phyloP scores from a whole-genome alignment of 306 rosid species.

The Senna siamea region DNA sequence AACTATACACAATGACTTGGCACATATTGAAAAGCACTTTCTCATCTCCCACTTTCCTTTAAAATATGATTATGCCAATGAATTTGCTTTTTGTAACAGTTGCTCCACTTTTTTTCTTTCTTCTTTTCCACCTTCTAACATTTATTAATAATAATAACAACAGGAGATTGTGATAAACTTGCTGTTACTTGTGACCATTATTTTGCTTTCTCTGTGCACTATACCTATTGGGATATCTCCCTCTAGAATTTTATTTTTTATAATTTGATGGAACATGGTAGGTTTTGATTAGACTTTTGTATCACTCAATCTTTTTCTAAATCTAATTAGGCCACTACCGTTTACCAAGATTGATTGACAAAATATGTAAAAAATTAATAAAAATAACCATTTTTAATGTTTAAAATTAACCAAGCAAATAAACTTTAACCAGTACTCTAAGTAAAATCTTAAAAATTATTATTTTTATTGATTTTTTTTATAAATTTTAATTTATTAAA shows the following conservation, averaged over 20 bases:
- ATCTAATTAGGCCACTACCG: constrained; percentile 21
- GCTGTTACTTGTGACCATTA: constrained; percentile 13
- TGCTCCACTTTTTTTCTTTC: constrained; percentile 45
- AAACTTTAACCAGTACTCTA: too few species aligned
- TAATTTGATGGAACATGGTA: constrained; percentile 30
- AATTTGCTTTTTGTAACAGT: constrained; percentile 48
- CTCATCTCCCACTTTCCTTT: constrained; percentile 55
- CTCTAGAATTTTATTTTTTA: too few species aligned
- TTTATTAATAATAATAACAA: neutral
- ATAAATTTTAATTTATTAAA: too few species aligned
- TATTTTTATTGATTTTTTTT: too few species aligned
- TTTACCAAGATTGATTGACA: too few species aligned
- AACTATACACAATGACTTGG: constrained; percentile 39
- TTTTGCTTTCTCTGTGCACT: constrained; percentile 23
- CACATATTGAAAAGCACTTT: constrained; percentile 49
- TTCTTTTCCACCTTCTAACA: constrained; percentile 35
- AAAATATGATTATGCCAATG: constrained; percentile 59
- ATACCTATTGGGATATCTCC: too few species aligned
- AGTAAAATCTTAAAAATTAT: too few species aligned
- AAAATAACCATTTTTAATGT: too few species aligned
- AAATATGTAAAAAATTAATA: too few species aligned
- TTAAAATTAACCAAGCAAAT: too few species aligned
- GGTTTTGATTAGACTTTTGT: constrained; percentile 43
- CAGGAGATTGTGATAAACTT: constrained; percentile 35
- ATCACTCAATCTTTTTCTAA: neutral